Base-by-base conservation (phyloP, 805 yeast genomes). In the Soucietia sequanensis region DNA sequence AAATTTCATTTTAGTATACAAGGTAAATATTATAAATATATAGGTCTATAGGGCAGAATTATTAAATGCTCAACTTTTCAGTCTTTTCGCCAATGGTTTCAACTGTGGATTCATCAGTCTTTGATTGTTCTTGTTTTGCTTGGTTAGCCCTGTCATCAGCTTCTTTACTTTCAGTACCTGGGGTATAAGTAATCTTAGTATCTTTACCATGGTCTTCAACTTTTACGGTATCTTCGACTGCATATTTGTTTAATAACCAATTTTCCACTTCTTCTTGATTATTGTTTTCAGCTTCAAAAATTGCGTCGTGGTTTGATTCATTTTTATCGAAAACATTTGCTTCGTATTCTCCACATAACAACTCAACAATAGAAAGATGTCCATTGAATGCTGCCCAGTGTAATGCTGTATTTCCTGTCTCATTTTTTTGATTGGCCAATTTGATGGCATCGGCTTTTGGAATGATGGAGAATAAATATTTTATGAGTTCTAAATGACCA, bases 361-460 rank as follows among this genome's bases (percentile, higher is more conserved):
- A 49, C 55, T 83, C 62, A 14, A 87, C 91, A 6, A 82, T 66
- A 3, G 75, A 80, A 38, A 87, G 58, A 49, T 89, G 89, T 1
- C 97, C 98, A 50, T 86, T 89, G 45, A 80, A 75, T 0, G 95
- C 75, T 0, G 98, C 97, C 99, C 99, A 93, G 58, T 93, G 98
- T 44, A 93, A 69, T 1, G 98, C 84, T 0, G 99, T 90, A 58
- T 93, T 93, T 2, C 98, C 99, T 14, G 84, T 78, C 32, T 78
- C 84, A 55, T 93, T 93, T 36, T 67, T 40, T 12, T 46, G 47
- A 17, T 54, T 41, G 10, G 61, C 68, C 37, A 63, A 49, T 20
- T 41, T 35, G 9, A 35, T 48, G 11, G 78, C 76, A 7, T 78
- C 72, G 21, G 57, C 66, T 21, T 65, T 57, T 1, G 72, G 50